Percentiles rank a stretch among this genome's conserved stretches.
Conservation (phyloP, 2,329 filamentous ascomycete genomes). For the Fusarium sublunatum region DNA sequence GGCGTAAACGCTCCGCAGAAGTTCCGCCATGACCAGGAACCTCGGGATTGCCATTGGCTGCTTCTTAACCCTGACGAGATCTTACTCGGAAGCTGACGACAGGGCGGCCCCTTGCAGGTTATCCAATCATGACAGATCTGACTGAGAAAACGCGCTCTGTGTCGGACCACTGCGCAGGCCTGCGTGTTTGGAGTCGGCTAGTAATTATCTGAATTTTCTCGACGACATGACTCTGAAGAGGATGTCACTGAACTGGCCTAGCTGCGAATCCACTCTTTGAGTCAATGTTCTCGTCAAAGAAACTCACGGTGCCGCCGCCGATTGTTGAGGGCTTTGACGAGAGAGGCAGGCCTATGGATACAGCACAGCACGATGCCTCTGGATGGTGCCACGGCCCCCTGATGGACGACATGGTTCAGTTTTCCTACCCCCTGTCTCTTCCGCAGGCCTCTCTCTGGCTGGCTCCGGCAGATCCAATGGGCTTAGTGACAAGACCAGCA, state of each 20-base stretch:
- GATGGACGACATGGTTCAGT: slow-evolving; percentile 23
- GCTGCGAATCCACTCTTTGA: slow-evolving; percentile 5
- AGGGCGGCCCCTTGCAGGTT: slow-evolving; percentile 41
- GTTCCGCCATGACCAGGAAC: slow-evolving; percentile 31
- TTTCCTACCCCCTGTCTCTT: slow-evolving; percentile 15
- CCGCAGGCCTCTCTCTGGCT: slow-evolving; percentile 23
- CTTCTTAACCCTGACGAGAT: slow-evolving; percentile 41
- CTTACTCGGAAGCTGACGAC: slow-evolving; percentile 40
- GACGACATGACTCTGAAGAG: slow-evolving; percentile 15
- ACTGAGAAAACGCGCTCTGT: slow-evolving; percentile 29
- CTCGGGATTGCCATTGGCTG: slow-evolving; percentile 44
- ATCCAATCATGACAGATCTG: slow-evolving; percentile 36
- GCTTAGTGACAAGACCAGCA: slow-evolving; percentile 9
- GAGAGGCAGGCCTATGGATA: slow-evolving; percentile 10
- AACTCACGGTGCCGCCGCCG: slow-evolving; percentile 1
- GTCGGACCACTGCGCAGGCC: slow-evolving; percentile 28
- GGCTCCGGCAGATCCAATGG: slow-evolving; percentile 41
- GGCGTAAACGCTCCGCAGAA: slow-evolving; percentile 19
- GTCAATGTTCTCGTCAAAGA: slow-evolving; percentile 8
- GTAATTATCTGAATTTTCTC: background rate
- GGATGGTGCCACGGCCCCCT: slow-evolving; percentile 42
- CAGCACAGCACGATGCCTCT: slow-evolving; percentile 25
- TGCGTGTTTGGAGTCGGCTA: too few species aligned
- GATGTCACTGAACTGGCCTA: slow-evolving; percentile 1
- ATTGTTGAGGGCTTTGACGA: slow-evolving; percentile 7